A percentile compares a stretch with the other conserved stretches of the same genome.
phyloP scores from a whole-genome alignment of 2,329 filamentous ascomycete genomes.

The Arthroderma sp. region DNA sequence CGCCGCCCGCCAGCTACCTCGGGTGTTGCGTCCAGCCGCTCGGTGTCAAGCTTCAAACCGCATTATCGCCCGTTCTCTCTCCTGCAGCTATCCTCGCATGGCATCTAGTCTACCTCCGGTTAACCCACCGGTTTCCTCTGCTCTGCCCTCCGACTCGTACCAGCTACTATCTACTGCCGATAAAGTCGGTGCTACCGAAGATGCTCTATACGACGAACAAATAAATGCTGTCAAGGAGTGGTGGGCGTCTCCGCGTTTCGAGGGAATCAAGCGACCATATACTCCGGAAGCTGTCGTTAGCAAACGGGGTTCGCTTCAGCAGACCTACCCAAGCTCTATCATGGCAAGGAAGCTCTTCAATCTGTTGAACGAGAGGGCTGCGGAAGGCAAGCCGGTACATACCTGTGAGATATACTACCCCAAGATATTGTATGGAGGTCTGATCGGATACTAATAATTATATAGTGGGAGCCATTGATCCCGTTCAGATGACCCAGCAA shows the following conservation, averaged over 20 bases:
- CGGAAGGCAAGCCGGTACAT: slow-evolving; percentile 76
- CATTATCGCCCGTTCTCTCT: slow-evolving; percentile 18
- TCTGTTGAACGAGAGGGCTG: slow-evolving; percentile 62
- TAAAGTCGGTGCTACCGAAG: slow-evolving; percentile 70
- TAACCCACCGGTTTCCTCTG: slow-evolving; percentile 47
- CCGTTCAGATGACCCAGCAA: slow-evolving; percentile 99
- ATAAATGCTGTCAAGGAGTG: slow-evolving; percentile 74
- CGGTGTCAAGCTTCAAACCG: too few species aligned
- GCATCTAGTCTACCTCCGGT: slow-evolving; percentile 41
- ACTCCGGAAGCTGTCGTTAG: slow-evolving; percentile 81
- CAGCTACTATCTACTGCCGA: slow-evolving; percentile 66
- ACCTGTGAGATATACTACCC: slow-evolving; percentile 52
- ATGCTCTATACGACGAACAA: slow-evolving; percentile 72
- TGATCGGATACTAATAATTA: slow-evolving; percentile 3
- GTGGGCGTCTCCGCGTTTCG: slow-evolving; percentile 77
- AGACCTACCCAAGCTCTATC: slow-evolving; percentile 79
- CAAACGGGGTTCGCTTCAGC: slow-evolving; percentile 77
- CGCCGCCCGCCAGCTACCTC: slow-evolving; percentile 23
- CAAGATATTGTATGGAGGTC: neutral
- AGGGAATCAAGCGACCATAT: slow-evolving; percentile 85
- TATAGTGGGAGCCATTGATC: slow-evolving; percentile 92
- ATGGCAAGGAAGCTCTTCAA: slow-evolving; percentile 95
- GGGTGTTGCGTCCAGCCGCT: slow-evolving; percentile 15
- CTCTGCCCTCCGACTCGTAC: slow-evolving; percentile 61
- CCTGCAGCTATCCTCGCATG: slow-evolving; percentile 37